Conservation (phyloP, 108 stramenopile genomes). For the Discostella stelligeroides region DNA sequence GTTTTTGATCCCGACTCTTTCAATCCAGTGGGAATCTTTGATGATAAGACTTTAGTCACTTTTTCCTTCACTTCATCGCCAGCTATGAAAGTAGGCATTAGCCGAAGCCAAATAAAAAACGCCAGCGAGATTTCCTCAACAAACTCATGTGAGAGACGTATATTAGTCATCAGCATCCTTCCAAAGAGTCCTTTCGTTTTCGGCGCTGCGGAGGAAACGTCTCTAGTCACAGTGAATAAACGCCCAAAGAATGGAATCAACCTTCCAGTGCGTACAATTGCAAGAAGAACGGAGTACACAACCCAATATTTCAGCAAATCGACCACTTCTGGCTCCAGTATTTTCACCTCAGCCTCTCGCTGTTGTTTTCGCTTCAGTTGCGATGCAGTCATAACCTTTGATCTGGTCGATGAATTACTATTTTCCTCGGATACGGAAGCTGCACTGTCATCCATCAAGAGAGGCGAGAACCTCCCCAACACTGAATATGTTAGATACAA, state of each 20-base stretch:
- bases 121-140: conserved; percentile 62
- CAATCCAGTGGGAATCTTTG: background rate
- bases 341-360: conserved; percentile 36
- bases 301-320: conserved; percentile 80
- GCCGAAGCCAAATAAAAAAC: conserved; percentile 79
- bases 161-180: conserved; percentile 7
- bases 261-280: conserved; percentile 36
- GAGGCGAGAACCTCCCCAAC: conserved; percentile 30
- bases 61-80: conserved; percentile 18
- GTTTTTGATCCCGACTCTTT: background rate
- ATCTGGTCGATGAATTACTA: background rate
- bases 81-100: conserved; percentile 57
- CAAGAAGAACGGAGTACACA: conserved; percentile 59
- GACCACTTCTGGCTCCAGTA: conserved; percentile 16
- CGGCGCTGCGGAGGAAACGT: conserved; percentile 2
- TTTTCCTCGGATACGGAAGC: background rate
- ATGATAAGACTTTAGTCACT: background rate
- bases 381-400: conserved; percentile 21
- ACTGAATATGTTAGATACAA: conserved; percentile 53
- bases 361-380: conserved; percentile 37
- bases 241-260: conserved; percentile 61
- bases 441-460: conserved; percentile 20
- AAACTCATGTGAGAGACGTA: conserved; percentile 30
- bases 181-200: conserved; percentile 4
- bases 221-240: conserved; percentile 25